These are phyloP conservation scores for Xylariaceae sp. DNA, from an alignment of 2,329 filamentous ascomycete species.

Conservation along the genomic window DNA sequence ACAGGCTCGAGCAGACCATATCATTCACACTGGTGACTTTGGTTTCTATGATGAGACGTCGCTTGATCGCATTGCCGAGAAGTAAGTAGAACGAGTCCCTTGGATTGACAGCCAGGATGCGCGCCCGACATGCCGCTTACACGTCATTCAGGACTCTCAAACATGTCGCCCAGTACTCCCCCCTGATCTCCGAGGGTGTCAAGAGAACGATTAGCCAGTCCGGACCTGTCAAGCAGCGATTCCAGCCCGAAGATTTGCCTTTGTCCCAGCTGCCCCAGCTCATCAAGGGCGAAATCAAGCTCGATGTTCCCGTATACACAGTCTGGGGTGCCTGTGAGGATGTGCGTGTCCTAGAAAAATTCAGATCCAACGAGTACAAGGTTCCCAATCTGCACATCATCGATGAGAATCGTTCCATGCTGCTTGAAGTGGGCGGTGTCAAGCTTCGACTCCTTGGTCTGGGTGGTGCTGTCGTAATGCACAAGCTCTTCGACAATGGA, in stretches of 20 bases:
- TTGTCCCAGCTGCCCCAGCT: slow-evolving; percentile 90
- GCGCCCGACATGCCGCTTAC: slow-evolving; percentile 4
- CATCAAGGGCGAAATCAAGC: slow-evolving; percentile 78
- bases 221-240: slow-evolving; percentile 80
- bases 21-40: slow-evolving; percentile 98
- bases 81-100: slow-evolving; percentile 53
- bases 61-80: slow-evolving; percentile 94
- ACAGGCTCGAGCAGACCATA: slow-evolving; percentile 90
- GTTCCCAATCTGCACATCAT: slow-evolving; percentile 97
- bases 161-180: slow-evolving; percentile 97
- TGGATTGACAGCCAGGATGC: neutral
- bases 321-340: slow-evolving; percentile 99
- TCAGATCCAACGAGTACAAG: slow-evolving; percentile 96
- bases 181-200: slow-evolving; percentile 73
- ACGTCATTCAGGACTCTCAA: slow-evolving; percentile 69
- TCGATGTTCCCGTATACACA: slow-evolving; percentile 96
- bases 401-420: slow-evolving; percentile 92
- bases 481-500: slow-evolving; percentile 98
- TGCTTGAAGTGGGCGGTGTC: slow-evolving; percentile 90
- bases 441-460: slow-evolving; percentile 91
- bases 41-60: slow-evolving; percentile 98
- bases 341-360: slow-evolving; percentile 94
- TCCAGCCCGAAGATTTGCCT: slow-evolving; percentile 73
- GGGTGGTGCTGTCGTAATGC: slow-evolving; percentile 96
- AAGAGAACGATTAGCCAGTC: slow-evolving; percentile 63